A percentile compares a stretch with the other conserved stretches of the same genome.
Evolutionary conservation across 257 asterid species (phyloP).

Genomic region (Jaltomata sinuosa): DNA sequence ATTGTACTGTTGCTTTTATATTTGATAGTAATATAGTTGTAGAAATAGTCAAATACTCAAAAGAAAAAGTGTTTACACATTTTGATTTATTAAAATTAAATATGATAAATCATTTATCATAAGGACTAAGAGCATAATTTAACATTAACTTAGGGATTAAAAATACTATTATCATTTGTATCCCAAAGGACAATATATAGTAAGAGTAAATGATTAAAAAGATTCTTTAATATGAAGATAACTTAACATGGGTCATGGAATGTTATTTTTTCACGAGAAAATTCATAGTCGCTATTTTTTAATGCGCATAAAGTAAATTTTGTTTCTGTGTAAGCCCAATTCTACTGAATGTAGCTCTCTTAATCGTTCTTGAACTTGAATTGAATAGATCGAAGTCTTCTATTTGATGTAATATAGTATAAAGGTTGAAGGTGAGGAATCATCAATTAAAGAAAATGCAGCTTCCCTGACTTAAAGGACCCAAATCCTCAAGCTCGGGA

Average conservation of each 20-base stretch:
- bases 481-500: no score
- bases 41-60: no score
- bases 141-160: neutral
- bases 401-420: no score
- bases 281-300: neutral
- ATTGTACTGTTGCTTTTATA: neutral
- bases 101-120: neutral
- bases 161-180: neutral
- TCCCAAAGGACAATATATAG: no score
- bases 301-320: neutral
- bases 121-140: neutral
- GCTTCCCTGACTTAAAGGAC: no score
- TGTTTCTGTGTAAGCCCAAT: neutral
- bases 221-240: neutral
- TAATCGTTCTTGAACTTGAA: no score
- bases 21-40: neutral
- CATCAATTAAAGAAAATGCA: no score
- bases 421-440: no score
- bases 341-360: no score
- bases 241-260: neutral
- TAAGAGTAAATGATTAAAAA: neutral
- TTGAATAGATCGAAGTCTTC: no score
- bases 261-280: neutral
- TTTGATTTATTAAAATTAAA: neutral
- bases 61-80: no score